Conservation (phyloP, 2,329 filamentous ascomycete species). For the Plenodomus lindquistii region DNA sequence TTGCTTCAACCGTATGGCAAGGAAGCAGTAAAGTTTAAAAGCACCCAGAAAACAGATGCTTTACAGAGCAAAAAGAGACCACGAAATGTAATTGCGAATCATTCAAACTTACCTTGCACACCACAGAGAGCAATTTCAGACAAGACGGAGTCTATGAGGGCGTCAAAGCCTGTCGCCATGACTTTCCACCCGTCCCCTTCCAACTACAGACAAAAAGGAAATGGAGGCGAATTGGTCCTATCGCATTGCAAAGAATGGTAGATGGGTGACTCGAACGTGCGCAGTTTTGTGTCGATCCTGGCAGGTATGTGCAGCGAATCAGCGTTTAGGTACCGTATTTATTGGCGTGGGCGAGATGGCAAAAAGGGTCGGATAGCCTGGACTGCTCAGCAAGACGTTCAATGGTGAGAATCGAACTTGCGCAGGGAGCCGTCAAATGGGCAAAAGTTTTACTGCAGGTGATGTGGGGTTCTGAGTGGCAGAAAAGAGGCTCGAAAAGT, state of each 20-base stretch:
- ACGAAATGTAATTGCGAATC: not conserved
- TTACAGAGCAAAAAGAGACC: not conserved
- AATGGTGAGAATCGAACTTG: constrained; percentile 9
- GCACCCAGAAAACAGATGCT: not conserved
- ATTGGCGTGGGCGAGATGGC: not conserved
- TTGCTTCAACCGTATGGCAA: constrained; percentile 3
- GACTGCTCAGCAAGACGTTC: not conserved
- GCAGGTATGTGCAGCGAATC: not conserved
- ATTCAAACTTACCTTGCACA: constrained; percentile 56
- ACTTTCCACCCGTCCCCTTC: constrained; percentile 19
- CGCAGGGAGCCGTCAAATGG: constrained; percentile 11
- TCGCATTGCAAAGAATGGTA: constrained; percentile 15
- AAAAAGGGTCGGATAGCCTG: not conserved
- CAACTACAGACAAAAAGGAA: constrained; percentile 14
- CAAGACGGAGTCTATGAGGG: constrained; percentile 61
- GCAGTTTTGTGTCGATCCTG: constrained; percentile 5
- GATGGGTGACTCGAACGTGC: constrained; percentile 28
- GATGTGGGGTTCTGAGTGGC: constrained; percentile 13
- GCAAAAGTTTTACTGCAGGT: constrained; percentile 14
- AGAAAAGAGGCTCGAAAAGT: constrained; percentile 8
- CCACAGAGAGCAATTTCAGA: constrained; percentile 63
- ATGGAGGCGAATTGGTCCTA: constrained; percentile 9
- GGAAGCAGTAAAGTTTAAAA: not conserved
- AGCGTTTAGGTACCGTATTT: not conserved
- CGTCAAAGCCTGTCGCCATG: constrained; percentile 55